Base-by-base conservation (phyloP, 2,329 filamentous ascomycete species). In the Ilyonectria destructans region DNA sequence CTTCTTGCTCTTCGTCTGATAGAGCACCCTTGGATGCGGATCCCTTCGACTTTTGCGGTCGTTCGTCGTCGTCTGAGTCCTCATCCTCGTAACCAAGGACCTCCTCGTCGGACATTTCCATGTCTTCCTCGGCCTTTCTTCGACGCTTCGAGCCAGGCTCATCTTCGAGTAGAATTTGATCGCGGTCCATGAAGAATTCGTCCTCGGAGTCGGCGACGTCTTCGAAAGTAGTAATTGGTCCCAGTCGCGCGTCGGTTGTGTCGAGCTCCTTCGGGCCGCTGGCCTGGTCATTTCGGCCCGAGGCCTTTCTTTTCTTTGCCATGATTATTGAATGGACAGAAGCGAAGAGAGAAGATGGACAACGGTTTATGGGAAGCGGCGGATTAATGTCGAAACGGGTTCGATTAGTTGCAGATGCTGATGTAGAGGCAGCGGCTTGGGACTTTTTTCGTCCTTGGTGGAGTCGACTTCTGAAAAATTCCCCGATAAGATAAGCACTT, bases 131-230 rank as follows among this genome's bases (percentile, higher is more conserved):
- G 65, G 90, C 86, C 74, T 90, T 92, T 75, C 92, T 90, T 77
- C 91, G 87, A 71, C 93, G 90, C 84, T 98, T 98, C 33, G 91
- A 90, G 45, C 90, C 88, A 15, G 92, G 93, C 37, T 88, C 92
- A 73, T 97, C 94, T 33, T 97, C 94, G 43, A 99, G 87, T 76
- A 96, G 82, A 70, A 99, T 91, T 78, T 93, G 92, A 82, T 99
- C 96, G 71, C 93, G 90, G 71, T 95, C 92, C 67, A 95, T 86
- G 77, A 96, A 94, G 80, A 97, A 97, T 79, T 97, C 94, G 80
- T 99, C 96, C 80, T 97, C 94, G 1, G 95, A 97, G 80, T 98
- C 92, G 72, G 95, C 94, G 74, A 99, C 92, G 82, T 97, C 94
- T 81, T 96, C 91, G 80, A 88, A 96, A 2, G 89, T 91, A 54